phyloP scores from a whole-genome alignment of 75 land plant species.

The Chamaecyparis obtusa region DNA sequence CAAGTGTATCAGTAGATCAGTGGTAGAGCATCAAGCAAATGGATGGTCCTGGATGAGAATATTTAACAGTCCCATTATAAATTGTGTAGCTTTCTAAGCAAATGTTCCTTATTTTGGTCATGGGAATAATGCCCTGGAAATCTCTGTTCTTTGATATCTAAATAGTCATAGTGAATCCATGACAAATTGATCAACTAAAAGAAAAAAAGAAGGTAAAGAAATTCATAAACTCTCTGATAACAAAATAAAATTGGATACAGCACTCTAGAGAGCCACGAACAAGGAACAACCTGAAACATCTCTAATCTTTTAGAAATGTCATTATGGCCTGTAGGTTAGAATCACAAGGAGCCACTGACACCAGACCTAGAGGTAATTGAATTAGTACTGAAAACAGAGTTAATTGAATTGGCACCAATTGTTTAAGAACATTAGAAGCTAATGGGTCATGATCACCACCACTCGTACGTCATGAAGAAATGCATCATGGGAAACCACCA shows the following conservation, averaged over 20 bases:
- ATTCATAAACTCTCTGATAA: neutral
- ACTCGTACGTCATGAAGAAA: neutral
- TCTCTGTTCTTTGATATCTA: neutral
- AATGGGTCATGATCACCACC: neutral
- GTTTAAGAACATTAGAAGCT: neutral
- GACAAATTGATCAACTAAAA: neutral
- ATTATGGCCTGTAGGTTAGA: neutral
- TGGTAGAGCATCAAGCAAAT: too few relatives aligned
- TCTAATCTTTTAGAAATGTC: neutral
- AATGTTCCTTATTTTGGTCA: neutral
- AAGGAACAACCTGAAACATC: slow-evolving; percentile 1
- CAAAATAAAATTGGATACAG: neutral
- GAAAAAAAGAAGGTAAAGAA: neutral
- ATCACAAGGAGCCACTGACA: neutral
- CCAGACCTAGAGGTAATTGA: neutral
- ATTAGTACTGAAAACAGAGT: neutral
- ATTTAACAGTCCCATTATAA: neutral
- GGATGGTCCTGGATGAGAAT: too few relatives aligned
- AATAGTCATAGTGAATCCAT: neutral
- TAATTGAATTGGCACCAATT: neutral
- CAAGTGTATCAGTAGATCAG: too few relatives aligned
- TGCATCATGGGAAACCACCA: neutral
- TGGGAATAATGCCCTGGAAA: neutral
- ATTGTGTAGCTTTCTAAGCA: neutral
- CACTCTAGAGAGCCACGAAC: neutral